phyloP scores from a whole-genome alignment of 139 green algal genomes.

The Coelastrella sp. region DNA sequence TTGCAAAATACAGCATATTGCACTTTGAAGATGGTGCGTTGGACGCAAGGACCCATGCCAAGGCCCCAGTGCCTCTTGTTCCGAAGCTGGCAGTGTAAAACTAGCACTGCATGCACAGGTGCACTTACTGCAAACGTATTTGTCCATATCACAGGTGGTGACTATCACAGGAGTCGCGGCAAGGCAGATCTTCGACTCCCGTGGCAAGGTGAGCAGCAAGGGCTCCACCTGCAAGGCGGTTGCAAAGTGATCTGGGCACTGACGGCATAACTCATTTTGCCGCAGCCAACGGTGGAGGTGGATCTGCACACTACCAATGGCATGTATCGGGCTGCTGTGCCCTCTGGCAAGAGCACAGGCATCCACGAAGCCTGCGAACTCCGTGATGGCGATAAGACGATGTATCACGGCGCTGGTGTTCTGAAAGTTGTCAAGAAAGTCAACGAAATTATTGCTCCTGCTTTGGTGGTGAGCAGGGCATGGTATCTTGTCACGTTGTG shows the following conservation, averaged over 20 bases:
- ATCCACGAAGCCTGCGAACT: conserved; percentile 98
- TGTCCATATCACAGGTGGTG: too few species aligned
- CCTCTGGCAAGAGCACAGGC: conserved; percentile 91
- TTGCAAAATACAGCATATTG: too few species aligned
- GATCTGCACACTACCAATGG: conserved; percentile 74
- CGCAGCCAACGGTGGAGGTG: conserved; percentile 26
- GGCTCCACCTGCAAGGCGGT: too few species aligned
- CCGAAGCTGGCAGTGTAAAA: too few species aligned
- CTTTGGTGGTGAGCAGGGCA: conserved; percentile 70
- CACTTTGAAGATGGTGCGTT: too few species aligned
- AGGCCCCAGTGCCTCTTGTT: too few species aligned
- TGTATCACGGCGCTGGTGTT: conserved; percentile 95
- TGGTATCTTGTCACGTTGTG: background rate
- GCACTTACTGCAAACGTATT: too few species aligned
- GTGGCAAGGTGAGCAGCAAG: conserved; percentile 78
- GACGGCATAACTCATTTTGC: too few species aligned
- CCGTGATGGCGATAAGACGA: conserved; percentile 88
- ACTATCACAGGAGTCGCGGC: background rate
- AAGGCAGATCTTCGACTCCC: conserved; percentile 94
- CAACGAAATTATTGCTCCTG: conserved; percentile 93
- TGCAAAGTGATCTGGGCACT: too few species aligned
- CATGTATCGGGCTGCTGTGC: conserved; percentile 90
- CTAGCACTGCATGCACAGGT: too few species aligned
- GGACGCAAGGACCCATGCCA: too few species aligned
- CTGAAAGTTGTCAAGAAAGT: conserved; percentile 94